A percentile compares a stretch with the other conserved stretches of the same genome.
These are phyloP conservation scores for Mucor racemosus DNA, from an alignment of 371 early-diverging fungal species.

Conservation along the genomic window DNA sequence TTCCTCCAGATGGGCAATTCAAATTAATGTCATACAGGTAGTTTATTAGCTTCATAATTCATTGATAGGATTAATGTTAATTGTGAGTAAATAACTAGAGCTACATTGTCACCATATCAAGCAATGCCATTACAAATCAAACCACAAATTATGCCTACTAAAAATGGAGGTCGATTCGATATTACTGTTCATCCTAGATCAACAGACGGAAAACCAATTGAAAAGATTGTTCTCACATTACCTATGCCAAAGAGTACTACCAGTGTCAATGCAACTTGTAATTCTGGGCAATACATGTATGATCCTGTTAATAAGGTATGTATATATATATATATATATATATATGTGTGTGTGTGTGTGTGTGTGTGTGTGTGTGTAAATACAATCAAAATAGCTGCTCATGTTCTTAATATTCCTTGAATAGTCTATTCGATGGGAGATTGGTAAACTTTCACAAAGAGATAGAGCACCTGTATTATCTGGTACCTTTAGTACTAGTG, in stretches of 20 bases:
- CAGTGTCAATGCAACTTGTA: slow-evolving; percentile 64
- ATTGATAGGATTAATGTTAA: not conserved
- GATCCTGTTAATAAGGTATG: slow-evolving; percentile 74
- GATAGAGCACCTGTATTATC: slow-evolving; percentile 67
- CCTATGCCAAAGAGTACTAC: slow-evolving; percentile 67
- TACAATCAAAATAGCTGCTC: not conserved
- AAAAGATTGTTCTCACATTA: slow-evolving; percentile 64
- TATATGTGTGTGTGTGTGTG: no score
- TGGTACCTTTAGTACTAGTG: slow-evolving; percentile 66
- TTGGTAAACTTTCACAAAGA: slow-evolving; percentile 64
- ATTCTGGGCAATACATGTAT: slow-evolving; percentile 73
- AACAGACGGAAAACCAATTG: slow-evolving; percentile 72
- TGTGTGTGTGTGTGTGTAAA: no score
- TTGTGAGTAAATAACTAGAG: slow-evolving; percentile 30
- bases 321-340: not conserved
- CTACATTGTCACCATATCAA: slow-evolving; percentile 64
- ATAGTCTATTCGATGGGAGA: slow-evolving; percentile 68
- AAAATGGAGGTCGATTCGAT: slow-evolving; percentile 69
- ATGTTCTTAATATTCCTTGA: not conserved
- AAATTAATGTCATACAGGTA: slow-evolving; percentile 86
- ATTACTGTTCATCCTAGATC: slow-evolving; percentile 68
- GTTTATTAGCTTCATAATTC: not conserved
- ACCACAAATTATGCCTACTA: slow-evolving; percentile 58
- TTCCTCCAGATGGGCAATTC: slow-evolving; percentile 94
- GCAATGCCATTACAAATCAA: slow-evolving; percentile 69